Evolutionary conservation across 345 rosid species (phyloP).

Genomic region (Salix exigua): DNA sequence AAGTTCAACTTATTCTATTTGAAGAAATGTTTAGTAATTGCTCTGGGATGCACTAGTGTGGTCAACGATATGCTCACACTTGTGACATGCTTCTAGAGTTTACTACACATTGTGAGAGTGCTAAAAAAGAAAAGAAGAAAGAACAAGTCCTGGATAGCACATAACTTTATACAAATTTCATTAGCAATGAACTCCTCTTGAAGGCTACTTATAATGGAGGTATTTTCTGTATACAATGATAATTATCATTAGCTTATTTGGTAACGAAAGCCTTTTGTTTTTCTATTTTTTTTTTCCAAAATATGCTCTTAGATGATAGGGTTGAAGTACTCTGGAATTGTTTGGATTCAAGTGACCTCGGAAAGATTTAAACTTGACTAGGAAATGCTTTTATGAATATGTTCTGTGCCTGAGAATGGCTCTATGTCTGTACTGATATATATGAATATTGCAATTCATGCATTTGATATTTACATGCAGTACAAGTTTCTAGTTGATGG

Average conservation of each 20-base stretch:
- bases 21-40: background rate
- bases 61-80: background rate
- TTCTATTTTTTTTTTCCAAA: background rate
- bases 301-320: background rate
- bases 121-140: background rate
- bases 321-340: background rate
- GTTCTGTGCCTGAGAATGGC: background rate
- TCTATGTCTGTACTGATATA: background rate
- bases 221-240: background rate
- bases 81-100: background rate
- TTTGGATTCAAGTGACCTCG: background rate
- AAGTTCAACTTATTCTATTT: background rate
- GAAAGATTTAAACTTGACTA: background rate
- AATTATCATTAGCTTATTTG: too few relatives aligned
- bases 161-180: background rate
- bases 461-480: slow-evolving; percentile 12
- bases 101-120: background rate
- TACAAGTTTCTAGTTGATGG: slow-evolving; percentile 33
- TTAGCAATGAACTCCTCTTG: background rate
- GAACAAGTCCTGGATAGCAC: background rate
- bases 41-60: background rate
- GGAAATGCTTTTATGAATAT: background rate
- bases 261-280: background rate
- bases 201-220: background rate
- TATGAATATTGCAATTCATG: background rate